phyloP scores from a whole-genome alignment of 352 stramenopile species.

The Globisporangium sylvaticum region DNA sequence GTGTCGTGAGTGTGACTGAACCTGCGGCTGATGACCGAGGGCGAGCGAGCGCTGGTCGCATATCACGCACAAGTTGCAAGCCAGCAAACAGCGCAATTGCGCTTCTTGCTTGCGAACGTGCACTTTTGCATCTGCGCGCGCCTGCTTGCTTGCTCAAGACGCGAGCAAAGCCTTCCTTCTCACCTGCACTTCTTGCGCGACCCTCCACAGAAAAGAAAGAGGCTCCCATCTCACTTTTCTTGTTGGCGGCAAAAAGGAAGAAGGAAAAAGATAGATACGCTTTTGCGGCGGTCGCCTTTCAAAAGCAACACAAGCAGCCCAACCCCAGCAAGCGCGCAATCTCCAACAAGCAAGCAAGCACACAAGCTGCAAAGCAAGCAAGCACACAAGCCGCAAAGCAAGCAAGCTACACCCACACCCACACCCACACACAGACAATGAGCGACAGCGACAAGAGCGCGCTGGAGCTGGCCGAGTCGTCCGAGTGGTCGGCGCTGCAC shows the following conservation, averaged over 20 bases:
- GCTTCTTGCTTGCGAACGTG: not conserved
- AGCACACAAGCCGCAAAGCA: not conserved
- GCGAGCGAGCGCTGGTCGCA: not conserved
- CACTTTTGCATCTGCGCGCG: not conserved
- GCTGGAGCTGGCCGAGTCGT: slow-evolving; percentile 70
- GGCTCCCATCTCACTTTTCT: not conserved
- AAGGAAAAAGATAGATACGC: slow-evolving; percentile 13
- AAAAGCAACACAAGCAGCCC: not conserved
- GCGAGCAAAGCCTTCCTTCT: not conserved
- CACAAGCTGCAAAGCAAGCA: no score
- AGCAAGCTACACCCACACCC: not conserved
- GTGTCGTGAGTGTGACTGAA: not conserved
- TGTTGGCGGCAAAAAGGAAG: slow-evolving; percentile 2
- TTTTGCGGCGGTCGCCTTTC: not conserved
- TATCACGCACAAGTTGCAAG: not conserved
- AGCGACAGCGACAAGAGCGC: slow-evolving; percentile 31
- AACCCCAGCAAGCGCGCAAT: not conserved
- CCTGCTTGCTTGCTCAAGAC: not conserved
- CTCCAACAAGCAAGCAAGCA: not conserved
- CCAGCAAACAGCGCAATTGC: slow-evolving; percentile 1
- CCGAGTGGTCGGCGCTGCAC: slow-evolving; percentile 63
- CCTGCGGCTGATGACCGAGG: no score
- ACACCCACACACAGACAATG: slow-evolving; percentile 5
- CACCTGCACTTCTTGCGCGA: not conserved
- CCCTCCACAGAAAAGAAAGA: not conserved